These are phyloP conservation scores for Salix caprea DNA, from an alignment of 345 rosid genomes.

Conservation along the genomic window DNA sequence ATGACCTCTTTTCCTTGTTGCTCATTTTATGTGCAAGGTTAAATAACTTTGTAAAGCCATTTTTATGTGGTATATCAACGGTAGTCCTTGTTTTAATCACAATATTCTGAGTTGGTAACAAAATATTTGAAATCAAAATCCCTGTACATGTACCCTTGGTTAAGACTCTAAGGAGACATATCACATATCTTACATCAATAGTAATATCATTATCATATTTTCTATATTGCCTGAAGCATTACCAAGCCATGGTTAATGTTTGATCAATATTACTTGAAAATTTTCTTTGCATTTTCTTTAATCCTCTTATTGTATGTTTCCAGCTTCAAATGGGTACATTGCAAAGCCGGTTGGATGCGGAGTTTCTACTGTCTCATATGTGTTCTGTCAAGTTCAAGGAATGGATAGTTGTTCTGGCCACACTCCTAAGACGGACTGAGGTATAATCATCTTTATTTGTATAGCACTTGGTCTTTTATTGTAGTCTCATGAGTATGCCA, in stretches of 20 bases:
- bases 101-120: background rate
- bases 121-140: background rate
- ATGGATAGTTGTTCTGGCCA: constrained; percentile 97
- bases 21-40: background rate
- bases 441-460: constrained; percentile 33
- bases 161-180: background rate
- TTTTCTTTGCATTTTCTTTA: background rate
- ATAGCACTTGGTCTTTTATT: background rate
- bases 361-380: constrained; percentile 95
- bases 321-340: constrained; percentile 96
- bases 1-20: background rate
- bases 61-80: background rate
- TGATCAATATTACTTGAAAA: background rate
- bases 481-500: background rate
- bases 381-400: constrained; percentile 98
- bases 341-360: constrained; percentile 92
- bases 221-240: background rate
- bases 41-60: background rate
- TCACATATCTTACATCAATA: background rate
- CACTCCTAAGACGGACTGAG: constrained; percentile 85
- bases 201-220: background rate
- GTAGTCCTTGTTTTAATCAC: background rate
- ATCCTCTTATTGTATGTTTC: constrained; percentile 3
- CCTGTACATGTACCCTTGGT: background rate
- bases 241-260: background rate